Evolutionary conservation across 768 basidiomycete genomes (phyloP), one percentile per base, ranked within the genome.

Genomic region (Pleurotus salmoneostramineus): DNA sequence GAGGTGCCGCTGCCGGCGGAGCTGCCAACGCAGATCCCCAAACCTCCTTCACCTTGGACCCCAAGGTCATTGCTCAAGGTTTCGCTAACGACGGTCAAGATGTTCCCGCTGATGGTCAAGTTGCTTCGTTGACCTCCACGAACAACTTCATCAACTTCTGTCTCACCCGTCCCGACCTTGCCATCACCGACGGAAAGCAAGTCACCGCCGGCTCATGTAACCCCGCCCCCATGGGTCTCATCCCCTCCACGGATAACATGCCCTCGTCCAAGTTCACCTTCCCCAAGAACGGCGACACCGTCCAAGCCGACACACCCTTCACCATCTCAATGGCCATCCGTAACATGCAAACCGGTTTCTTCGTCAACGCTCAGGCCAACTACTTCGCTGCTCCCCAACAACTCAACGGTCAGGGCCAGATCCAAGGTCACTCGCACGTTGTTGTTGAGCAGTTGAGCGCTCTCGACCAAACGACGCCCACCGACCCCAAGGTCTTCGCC

Each of bases 91-190:
- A 83, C 59, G 89, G 88, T 17, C 76, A 76, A 63, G 68, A 68
- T 55, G 69, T 70, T 32, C 70, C 71, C 3, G 64, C 65, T 15
- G 72, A 61, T 11, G 67, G 52, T 55, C 77, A 85, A 68, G 77
- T 78, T 21, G 72, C 83, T 11, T 86, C 84, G 5, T 69, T 83
- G 5, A 85, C 81, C 0, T 85, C 85, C n/a, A 69, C 68, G 47
- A 86, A 90, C 73, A 90, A 90, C 75, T 91, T 86, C 68, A 87
- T 88, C 72, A 87, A 87, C 72, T 85, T 75, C 68, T 88, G 87
- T 63, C 68, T 73, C 5, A 80, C 78, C 12, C 64, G 76, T 3
- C 65, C 77, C 3, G 63, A 75, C 52, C 68, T 79, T 50, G 77
- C 83, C 3, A 74, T 87, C 58, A 88, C 88, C 45, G 81, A 82